Evolutionary conservation across 2,329 filamentous ascomycete species (phyloP).

Genomic region (Rosellinia necatrix): DNA sequence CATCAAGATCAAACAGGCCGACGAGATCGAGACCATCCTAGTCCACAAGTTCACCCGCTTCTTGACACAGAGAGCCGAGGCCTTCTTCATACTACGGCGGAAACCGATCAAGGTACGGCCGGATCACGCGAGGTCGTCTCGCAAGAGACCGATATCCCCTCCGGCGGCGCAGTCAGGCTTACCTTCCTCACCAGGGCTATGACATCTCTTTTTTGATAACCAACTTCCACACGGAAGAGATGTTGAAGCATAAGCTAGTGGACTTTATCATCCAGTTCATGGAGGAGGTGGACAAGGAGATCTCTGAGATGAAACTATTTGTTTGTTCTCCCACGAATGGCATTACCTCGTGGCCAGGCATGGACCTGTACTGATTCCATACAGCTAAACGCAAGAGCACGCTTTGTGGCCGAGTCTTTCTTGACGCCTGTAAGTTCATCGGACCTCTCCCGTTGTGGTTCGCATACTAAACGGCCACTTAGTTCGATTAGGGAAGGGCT

Average conservation of each 20-base stretch:
- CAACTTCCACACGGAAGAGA: conserved; percentile 97
- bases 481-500: conserved; percentile 26
- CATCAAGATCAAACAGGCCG: conserved; percentile 99
- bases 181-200: conserved; percentile 69
- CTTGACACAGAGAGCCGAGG: conserved; percentile 92
- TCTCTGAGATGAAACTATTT: conserved; percentile 99
- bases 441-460: not conserved
- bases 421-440: conserved; percentile 76
- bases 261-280: conserved; percentile 99
- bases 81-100: conserved; percentile 93
- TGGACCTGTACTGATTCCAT: conserved; percentile 36
- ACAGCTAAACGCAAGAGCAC: conserved; percentile 91
- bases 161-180: not conserved
- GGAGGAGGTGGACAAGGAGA: conserved; percentile 99
- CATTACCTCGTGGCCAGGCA: not conserved
- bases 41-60: conserved; percentile 99
- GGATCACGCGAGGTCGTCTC: not conserved
- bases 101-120: conserved; percentile 84
- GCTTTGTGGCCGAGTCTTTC: conserved; percentile 98
- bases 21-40: conserved; percentile 97
- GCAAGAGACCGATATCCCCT: not conserved
- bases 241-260: conserved; percentile 98
- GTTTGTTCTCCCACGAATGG: conserved; percentile 58
- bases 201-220: conserved; percentile 99
- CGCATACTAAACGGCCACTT: conserved; percentile 8